phyloP scores from a whole-genome alignment of 306 rosid genomes.

The Glycyrrhiza uralensis region DNA sequence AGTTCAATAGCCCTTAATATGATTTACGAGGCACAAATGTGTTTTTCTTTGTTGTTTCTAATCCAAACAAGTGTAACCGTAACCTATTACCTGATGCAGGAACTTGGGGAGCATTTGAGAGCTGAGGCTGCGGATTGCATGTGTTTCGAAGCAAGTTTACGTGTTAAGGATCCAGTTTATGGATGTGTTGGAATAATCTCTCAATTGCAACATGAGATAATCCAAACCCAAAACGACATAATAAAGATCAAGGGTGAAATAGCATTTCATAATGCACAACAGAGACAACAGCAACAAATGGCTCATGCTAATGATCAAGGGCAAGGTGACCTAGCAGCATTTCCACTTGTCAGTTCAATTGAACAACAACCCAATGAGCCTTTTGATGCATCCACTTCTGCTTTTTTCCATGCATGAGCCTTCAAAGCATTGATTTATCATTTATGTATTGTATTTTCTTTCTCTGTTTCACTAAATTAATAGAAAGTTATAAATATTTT shows the following conservation, averaged over 20 bases:
- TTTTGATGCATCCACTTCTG: not conserved
- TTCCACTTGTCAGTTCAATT: not conserved
- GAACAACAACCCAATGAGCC: not conserved
- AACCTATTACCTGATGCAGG: not conserved
- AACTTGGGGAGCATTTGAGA: not conserved
- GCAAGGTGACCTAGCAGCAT: not conserved
- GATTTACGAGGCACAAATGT: not conserved
- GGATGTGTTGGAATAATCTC: not conserved
- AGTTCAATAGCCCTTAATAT: not conserved
- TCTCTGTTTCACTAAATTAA: not conserved
- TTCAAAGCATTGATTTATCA: not conserved
- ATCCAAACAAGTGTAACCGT: not conserved
- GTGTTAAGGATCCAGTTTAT: conserved; percentile 2
- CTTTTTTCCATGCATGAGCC: not conserved
- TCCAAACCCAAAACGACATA: not conserved
- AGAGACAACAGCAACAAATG: not conserved
- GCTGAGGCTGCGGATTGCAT: not conserved
- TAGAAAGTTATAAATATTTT: not conserved
- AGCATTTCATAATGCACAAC: not conserved
- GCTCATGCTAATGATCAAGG: not conserved
- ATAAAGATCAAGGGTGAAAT: not conserved
- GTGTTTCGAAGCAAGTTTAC: not conserved
- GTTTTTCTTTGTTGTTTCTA: not conserved
- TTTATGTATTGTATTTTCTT: not conserved
- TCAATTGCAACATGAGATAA: conserved; percentile 12